Evolutionary conservation across 345 rosid genomes (phyloP), one percentile per base, ranked within the genome.

Genomic region (Acer yangbiense): DNA sequence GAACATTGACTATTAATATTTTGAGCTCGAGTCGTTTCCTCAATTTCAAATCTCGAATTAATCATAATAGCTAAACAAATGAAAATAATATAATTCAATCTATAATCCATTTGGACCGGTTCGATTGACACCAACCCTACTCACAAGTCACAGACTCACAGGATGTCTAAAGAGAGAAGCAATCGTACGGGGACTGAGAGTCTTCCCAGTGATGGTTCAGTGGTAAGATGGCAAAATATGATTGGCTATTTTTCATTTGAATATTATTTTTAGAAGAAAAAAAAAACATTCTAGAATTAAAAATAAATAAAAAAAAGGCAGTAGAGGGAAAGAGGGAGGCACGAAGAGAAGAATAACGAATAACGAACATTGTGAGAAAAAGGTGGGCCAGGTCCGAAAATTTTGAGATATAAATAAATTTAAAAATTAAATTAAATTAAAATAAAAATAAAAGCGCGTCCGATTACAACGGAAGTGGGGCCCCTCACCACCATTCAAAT

Each of bases 391-490:
- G 9, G 70, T 78, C 78, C 39, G 39, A 35, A 18, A n/a, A 7
- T 57, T 57, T n/a, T 60, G 9, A 60, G 21, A 60, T 60, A 60
- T n/a, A 60, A 60, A n/a, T 18, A 8, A 60, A 60, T 43, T 1
- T 18, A n/a, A 57, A 57, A 57, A 4, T 54, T 12, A 18, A 6
- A 58, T 14, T 58, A 18, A 60, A 18, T 2, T 0, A 66, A 65
- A 52, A 71, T n/a, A 60, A 46, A 48, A 9, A 6, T 32, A 58
- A 83, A 80, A 83, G 79, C 83, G 82, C 80, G 87, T 82, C 84
- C 87, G 83, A 71, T 6, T 58, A 62, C 77, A 79, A 6, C 80
- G 88, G 85, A 76, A 77, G 79, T 83, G 85, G 83, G 86, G 82
- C 25, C 58, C 86, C 76, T 65, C 79, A 46, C 44, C 77, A 18